These are phyloP conservation scores for Xylariaceae sp. DNA, from an alignment of 2,329 filamentous ascomycete genomes.

Conservation along the genomic window DNA sequence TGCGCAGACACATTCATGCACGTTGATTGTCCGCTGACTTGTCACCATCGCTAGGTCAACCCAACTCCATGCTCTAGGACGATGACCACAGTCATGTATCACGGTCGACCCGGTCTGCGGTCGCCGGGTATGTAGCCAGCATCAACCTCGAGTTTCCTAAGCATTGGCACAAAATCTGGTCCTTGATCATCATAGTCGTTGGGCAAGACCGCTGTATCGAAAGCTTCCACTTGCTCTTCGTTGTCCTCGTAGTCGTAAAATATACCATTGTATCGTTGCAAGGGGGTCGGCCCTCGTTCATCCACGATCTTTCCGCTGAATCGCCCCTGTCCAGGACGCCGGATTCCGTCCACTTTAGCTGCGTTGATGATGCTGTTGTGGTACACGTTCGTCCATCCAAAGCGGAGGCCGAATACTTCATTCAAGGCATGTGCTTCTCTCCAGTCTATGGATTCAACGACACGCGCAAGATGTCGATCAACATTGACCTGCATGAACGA, in stretches of 20 bases:
- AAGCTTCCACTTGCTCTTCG: not conserved
- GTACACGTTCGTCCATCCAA: constrained; percentile 36
- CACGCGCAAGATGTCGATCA: constrained; percentile 32
- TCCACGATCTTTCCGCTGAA: constrained; percentile 33
- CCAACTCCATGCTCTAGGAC: no score
- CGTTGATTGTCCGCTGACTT: no score
- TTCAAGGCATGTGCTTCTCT: constrained; percentile 27
- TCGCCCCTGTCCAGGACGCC: constrained; percentile 32
- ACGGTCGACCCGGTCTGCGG: no score
- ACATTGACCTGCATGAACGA: constrained; percentile 31
- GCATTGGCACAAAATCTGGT: no score
- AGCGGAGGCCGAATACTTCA: constrained; percentile 29
- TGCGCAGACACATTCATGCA: no score
- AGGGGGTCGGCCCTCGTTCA: constrained; percentile 1
- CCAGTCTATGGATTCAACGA: constrained; percentile 25
- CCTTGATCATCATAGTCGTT: constrained; percentile 4
- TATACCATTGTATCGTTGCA: constrained; percentile 5
- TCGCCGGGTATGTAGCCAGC: no score
- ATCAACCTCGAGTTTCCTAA: not conserved
- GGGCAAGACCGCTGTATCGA: constrained; percentile 2
- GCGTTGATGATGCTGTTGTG: constrained; percentile 24
- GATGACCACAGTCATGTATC: no score
- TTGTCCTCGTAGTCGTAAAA: constrained; percentile 2
- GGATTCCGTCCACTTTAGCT: constrained; percentile 32
- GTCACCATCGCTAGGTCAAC: no score